These are phyloP conservation scores for Colletotrichum noveboracense DNA, from an alignment of 2,329 filamentous ascomycete genomes.

Conservation along the genomic window DNA sequence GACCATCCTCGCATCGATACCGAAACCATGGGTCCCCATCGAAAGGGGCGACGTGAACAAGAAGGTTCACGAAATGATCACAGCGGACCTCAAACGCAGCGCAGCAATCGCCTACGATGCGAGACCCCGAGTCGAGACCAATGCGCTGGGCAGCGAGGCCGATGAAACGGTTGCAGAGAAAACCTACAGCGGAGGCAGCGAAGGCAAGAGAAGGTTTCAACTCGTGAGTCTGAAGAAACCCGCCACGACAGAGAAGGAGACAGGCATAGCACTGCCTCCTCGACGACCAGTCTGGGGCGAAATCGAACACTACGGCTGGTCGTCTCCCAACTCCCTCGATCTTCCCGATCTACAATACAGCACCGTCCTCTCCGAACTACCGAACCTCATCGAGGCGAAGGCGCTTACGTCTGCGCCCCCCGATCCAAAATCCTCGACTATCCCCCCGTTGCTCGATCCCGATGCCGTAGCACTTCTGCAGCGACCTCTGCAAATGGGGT, in stretches of 20 bases:
- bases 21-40: constrained; percentile 84
- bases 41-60: constrained; percentile 83
- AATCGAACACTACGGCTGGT: constrained; percentile 90
- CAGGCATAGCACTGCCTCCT: constrained; percentile 53
- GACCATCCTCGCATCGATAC: constrained; percentile 79
- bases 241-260: constrained; percentile 39
- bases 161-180: constrained; percentile 11
- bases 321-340: constrained; percentile 76
- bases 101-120: constrained; percentile 82
- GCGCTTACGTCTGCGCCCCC: constrained; percentile 83
- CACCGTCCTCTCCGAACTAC: constrained; percentile 81
- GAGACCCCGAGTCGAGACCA: constrained; percentile 63
- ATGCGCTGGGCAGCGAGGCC: constrained; percentile 18
- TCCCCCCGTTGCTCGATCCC: constrained; percentile 61
- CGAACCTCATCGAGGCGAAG: constrained; percentile 89
- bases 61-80: constrained; percentile 77
- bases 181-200: constrained; percentile 20
- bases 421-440: constrained; percentile 42
- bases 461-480: constrained; percentile 75
- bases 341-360: constrained; percentile 83
- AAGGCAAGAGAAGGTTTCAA: constrained; percentile 23
- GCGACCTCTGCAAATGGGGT: constrained; percentile 71
- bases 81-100: constrained; percentile 74
- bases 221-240: constrained; percentile 38
- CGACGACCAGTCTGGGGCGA: constrained; percentile 73